phyloP scores from a whole-genome alignment of 179 eudicot species.

The Patellifolia procumbens region DNA sequence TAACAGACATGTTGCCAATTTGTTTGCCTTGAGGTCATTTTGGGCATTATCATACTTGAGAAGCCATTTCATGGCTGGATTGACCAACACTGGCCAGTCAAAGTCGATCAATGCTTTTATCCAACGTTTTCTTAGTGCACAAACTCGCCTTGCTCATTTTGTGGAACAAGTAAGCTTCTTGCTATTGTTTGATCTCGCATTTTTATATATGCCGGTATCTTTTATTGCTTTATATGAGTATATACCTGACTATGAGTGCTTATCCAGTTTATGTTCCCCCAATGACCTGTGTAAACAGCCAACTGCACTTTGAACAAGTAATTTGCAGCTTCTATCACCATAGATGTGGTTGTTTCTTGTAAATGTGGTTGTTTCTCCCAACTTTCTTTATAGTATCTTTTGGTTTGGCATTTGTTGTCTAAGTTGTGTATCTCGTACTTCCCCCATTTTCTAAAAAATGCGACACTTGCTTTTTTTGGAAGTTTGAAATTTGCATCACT shows the following conservation, averaged over 20 bases:
- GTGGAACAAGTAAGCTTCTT: constrained; percentile 80
- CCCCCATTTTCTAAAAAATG: no score
- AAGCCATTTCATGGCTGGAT: constrained; percentile 89
- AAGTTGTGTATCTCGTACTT: background rate
- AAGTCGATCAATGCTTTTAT: constrained; percentile 89
- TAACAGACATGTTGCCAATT: constrained; percentile 75
- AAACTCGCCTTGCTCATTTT: constrained; percentile 81
- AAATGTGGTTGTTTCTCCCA: background rate
- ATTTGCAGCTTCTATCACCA: background rate
- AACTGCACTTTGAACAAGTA: background rate
- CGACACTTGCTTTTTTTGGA: no score
- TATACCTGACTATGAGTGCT: background rate
- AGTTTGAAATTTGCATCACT: no score
- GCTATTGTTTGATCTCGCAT: background rate
- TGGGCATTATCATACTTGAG: constrained; percentile 93
- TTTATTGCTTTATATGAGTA: background rate
- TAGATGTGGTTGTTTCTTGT: background rate
- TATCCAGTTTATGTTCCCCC: background rate
- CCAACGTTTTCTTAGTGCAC: constrained; percentile 90
- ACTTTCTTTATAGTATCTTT: background rate
- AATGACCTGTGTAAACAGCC: background rate
- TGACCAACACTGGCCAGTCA: constrained; percentile 68
- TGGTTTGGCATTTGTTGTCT: background rate
- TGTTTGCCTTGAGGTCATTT: constrained; percentile 64
- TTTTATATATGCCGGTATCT: background rate